These are phyloP conservation scores for Veloboletus limbatus DNA, from an alignment of 1,284 basidiomycete genomes.

Conservation along the genomic window DNA sequence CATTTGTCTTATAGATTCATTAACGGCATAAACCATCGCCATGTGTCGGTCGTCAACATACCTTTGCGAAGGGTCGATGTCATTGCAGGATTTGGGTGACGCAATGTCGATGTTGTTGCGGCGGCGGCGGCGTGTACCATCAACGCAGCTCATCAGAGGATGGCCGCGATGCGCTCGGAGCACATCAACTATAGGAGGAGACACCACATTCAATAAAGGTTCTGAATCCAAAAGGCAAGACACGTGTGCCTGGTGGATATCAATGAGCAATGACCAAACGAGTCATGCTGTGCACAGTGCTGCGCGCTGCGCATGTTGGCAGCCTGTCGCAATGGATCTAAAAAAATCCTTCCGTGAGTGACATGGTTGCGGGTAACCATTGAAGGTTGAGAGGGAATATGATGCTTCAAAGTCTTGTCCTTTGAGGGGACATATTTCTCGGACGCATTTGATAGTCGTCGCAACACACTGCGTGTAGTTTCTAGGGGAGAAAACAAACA, in stretches of 20 bases:
- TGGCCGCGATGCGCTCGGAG: background rate
- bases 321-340: no score
- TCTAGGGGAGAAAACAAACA: background rate
- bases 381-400: background rate
- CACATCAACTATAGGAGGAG: background rate
- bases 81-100: background rate
- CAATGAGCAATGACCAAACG: background rate
- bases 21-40: background rate
- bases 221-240: no score
- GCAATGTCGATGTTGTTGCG: background rate
- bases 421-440: background rate
- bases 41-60: background rate
- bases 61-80: no score
- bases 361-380: background rate
- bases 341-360: no score
- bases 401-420: background rate
- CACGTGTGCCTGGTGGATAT: no score
- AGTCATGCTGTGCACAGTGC: constrained; percentile 8
- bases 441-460: background rate
- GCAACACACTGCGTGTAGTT: background rate
- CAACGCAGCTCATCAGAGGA: background rate
- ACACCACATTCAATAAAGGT: background rate
- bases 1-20: background rate
- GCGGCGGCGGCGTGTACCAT: background rate
- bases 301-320: constrained; percentile 15